Evolutionary conservation across 2,329 filamentous ascomycete species (phyloP).

Genomic region (Fusarium sp.): DNA sequence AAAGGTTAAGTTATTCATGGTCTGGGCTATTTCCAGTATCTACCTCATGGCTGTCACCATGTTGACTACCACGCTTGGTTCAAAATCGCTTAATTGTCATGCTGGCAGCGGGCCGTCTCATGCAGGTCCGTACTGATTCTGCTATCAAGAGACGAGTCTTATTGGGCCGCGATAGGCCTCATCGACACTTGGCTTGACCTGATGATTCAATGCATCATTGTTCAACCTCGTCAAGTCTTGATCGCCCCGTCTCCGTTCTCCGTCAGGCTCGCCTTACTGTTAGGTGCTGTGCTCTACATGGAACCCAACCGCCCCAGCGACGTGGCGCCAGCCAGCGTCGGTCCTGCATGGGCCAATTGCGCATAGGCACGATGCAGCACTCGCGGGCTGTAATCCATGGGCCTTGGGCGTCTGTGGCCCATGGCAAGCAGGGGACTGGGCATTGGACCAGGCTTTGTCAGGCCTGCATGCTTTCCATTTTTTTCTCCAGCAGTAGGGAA

Average conservation of each 20-base stretch:
- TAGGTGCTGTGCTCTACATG: slow-evolving; percentile 1
- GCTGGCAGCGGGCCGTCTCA: slow-evolving; percentile 40
- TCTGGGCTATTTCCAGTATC: not conserved
- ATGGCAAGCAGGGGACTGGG: slow-evolving; percentile 43
- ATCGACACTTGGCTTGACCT: slow-evolving; percentile 22
- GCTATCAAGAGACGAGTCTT: slow-evolving; percentile 18
- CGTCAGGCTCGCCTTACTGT: slow-evolving; percentile 40
- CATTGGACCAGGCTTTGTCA: slow-evolving; percentile 31
- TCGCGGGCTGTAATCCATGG: slow-evolving; percentile 32
- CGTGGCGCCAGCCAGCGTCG: slow-evolving; percentile 45
- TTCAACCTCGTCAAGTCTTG: slow-evolving; percentile 33
- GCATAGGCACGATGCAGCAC: slow-evolving; percentile 44
- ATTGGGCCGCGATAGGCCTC: slow-evolving; percentile 48
- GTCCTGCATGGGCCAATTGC: slow-evolving; percentile 47
- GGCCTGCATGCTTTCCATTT: slow-evolving; percentile 41
- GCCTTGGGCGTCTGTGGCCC: slow-evolving; percentile 37
- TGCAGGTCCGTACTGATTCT: slow-evolving; percentile 39
- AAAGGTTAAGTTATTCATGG: not conserved
- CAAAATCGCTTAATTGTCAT: slow-evolving; percentile 21
- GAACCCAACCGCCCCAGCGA: slow-evolving; percentile 48
- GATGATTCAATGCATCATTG: slow-evolving; percentile 28
- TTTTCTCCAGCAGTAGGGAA: slow-evolving; percentile 29
- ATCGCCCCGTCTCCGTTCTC: slow-evolving; percentile 14
- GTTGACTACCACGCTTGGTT: slow-evolving; percentile 17
- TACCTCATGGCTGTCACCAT: slow-evolving; percentile 2